Evolutionary conservation across 1,284 basidiomycete genomes (phyloP).

Genomic region (Lentinus polychrous): DNA sequence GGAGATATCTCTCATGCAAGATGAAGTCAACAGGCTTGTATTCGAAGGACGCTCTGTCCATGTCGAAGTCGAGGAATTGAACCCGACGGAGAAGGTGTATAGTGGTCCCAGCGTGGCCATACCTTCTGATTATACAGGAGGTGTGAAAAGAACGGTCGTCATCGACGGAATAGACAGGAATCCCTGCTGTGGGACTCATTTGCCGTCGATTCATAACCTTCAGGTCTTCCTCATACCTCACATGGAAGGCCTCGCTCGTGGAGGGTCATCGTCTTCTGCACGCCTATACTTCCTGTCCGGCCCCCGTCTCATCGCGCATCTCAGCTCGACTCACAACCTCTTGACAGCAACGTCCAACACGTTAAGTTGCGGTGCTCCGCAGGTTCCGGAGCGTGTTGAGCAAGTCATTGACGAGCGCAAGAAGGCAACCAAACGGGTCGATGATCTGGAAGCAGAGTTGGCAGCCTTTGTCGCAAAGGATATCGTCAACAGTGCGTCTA

Average conservation of each 20-base stretch:
- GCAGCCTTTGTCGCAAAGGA: constrained; percentile 48
- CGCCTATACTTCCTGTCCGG: constrained; percentile 80
- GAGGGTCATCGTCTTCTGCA: constrained; percentile 52
- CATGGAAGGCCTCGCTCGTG: constrained; percentile 53
- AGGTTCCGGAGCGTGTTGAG: constrained; percentile 62
- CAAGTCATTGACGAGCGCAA: constrained; percentile 64
- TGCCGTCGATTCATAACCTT: constrained; percentile 63
- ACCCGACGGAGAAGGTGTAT: constrained; percentile 36
- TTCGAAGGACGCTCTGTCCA: constrained; percentile 58
- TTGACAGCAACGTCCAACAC: constrained; percentile 51
- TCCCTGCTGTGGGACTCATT: constrained; percentile 87
- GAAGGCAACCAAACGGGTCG: constrained; percentile 53
- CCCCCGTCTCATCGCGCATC: constrained; percentile 59
- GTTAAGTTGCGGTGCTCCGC: constrained; percentile 58
- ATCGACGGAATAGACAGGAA: constrained; percentile 80
- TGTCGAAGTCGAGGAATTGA: constrained; percentile 64
- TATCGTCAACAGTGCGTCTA: constrained; percentile 23
- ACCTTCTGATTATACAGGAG: constrained; percentile 66
- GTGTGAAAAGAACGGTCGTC: constrained; percentile 73
- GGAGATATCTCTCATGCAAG: constrained; percentile 61
- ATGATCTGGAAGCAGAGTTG: constrained; percentile 63
- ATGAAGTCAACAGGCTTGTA: constrained; percentile 58
- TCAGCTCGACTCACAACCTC: constrained; percentile 47
- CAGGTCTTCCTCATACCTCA: constrained; percentile 67
- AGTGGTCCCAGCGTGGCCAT: constrained; percentile 36